A percentile compares a stretch with the other conserved stretches of the same genome.
phyloP scores from a whole-genome alignment of 2,329 filamentous ascomycete genomes.

The Arthrobotrys conoides region DNA sequence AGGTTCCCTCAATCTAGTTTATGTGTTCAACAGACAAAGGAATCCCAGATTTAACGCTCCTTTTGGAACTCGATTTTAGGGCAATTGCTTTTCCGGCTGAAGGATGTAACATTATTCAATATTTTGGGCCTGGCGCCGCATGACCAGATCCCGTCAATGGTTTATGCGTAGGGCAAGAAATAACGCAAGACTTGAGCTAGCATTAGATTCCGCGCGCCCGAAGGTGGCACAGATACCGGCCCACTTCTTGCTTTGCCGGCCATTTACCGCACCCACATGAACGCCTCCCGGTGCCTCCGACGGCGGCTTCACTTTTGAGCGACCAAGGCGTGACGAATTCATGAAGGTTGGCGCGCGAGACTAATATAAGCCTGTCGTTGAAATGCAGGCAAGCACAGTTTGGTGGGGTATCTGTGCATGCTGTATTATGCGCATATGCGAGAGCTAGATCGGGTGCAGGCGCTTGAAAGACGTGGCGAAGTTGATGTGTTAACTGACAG shows the following conservation, averaged over 20 bases:
- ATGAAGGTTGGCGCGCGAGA: too few species aligned
- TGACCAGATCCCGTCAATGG: not conserved
- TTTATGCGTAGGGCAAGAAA: not conserved
- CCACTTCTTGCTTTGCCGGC: not conserved
- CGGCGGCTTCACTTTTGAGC: not conserved
- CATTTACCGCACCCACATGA: not conserved
- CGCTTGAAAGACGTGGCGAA: not conserved
- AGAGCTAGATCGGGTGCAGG: not conserved
- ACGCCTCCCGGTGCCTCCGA: too few species aligned
- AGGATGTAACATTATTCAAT: too few species aligned
- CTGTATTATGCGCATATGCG: not conserved
- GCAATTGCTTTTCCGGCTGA: too few species aligned
- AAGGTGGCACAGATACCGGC: not conserved
- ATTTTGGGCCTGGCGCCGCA: not conserved
- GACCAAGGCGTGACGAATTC: too few species aligned
- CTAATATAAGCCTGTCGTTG: too few species aligned
- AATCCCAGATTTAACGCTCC: too few species aligned
- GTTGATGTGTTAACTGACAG: too few species aligned
- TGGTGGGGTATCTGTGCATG: not conserved
- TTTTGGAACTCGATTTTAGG: too few species aligned
- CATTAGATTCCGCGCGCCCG: not conserved
- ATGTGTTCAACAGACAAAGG: too few species aligned
- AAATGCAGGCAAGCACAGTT: not conserved
- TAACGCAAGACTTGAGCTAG: not conserved
- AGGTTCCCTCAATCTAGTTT: too few species aligned